phyloP scores from a whole-genome alignment of 2,329 filamentous ascomycete species.

The Colletotrichum neosansevieriae region DNA sequence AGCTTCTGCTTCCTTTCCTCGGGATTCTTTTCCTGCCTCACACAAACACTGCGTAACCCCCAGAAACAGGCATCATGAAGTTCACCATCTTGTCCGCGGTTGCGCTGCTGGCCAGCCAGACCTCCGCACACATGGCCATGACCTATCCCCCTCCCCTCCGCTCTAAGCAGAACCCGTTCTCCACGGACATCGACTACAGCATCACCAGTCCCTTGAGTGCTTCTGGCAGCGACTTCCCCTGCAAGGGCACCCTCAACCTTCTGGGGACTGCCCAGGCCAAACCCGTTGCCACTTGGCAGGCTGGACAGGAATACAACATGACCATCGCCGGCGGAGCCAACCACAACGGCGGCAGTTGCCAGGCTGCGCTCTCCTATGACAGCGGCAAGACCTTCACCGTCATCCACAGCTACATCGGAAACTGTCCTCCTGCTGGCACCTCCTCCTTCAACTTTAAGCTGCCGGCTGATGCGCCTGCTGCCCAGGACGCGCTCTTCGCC shows the following conservation, averaged over 20 bases:
- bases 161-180: conserved; percentile 64
- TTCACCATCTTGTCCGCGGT: conserved; percentile 45
- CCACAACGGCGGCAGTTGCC: conserved; percentile 81
- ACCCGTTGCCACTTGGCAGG: conserved; percentile 70
- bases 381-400: conserved; percentile 77
- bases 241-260: conserved; percentile 73
- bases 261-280: conserved; percentile 62
- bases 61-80: conserved; percentile 52
- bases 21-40: conserved; percentile 28
- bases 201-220: conserved; percentile 75
- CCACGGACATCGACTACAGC: conserved; percentile 70
- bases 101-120: conserved; percentile 56
- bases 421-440: conserved; percentile 60
- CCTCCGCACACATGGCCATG: conserved; percentile 70
- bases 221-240: conserved; percentile 77
- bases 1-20: neutral
- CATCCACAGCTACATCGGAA: conserved; percentile 68
- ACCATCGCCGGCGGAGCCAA: conserved; percentile 71
- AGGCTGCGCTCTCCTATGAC: conserved; percentile 81
- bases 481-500: conserved; percentile 72
- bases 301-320: conserved; percentile 73
- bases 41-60: conserved; percentile 26
- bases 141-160: conserved; percentile 63
- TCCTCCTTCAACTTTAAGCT: conserved; percentile 74
- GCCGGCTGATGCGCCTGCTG: conserved; percentile 69